Evolutionary conservation across 2,329 filamentous ascomycete genomes (phyloP), one percentile per base, ranked within the genome.

Genomic region (Fusarium zealandicum): DNA sequence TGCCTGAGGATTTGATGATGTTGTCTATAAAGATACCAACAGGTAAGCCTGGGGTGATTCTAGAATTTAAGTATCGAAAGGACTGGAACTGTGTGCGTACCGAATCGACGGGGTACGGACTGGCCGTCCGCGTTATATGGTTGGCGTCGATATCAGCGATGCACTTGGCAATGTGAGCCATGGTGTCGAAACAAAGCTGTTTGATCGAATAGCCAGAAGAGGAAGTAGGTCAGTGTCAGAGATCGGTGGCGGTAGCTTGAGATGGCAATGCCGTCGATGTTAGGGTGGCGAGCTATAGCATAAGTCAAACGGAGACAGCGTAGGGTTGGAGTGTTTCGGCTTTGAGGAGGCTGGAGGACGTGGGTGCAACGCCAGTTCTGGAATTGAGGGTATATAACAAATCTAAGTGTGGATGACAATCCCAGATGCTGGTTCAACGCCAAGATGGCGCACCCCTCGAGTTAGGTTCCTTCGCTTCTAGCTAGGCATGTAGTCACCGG

Each of bases 141-240:
- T 72, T 76, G 55, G 73, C 69, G 65, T 81, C 79, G 53, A 71
- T 69, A 65, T 80, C 77, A 63, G 80, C 74, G 74, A 87, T 78
- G 70, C 83, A 85, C 65, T 76, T 80, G 70, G 80, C 82, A 72
- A 87, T 86, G 72, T 87, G 84, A 73, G 83, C 82, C 84, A 87
- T 87, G 72, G 71, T 60, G 64, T 66, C 57, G 55, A 64, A 60
- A 63, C 56, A 54, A 61, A 54, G 40, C 46, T 60, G 59, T 59
- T 40, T 51, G 47, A 45, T 59, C 45, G 50, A 49, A 30, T 46
- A 33, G 57, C 62, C 59, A 56, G 52, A 63, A 62, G 45, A 42
- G 55, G 64, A 58, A 60, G 53, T 51, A 61, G 56, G 45, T 54
- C 43, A 59, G 65, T 64, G 62, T 68, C 38, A 64, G 62, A 67